Conservation (phyloP, 371 early-diverging fungal genomes). For the Mucor circinelloides region DNA sequence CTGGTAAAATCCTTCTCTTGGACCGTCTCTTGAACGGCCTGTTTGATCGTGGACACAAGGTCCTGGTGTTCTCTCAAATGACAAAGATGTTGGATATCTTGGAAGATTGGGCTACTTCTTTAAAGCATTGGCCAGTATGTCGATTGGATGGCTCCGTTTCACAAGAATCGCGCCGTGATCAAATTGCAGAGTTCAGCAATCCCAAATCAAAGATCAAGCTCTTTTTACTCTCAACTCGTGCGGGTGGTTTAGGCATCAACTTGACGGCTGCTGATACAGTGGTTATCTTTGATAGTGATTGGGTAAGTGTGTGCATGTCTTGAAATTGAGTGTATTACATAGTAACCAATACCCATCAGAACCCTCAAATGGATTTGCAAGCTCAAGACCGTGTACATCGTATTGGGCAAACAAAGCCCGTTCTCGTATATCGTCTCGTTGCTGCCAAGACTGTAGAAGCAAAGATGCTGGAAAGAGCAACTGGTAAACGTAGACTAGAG, state of each 20-base stretch:
- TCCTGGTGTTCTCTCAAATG: constrained; percentile 95
- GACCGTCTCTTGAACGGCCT: constrained; percentile 82
- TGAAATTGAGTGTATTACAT: background rate
- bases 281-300: constrained; percentile 91
- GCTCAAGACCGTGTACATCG: constrained; percentile 98
- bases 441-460: constrained; percentile 87
- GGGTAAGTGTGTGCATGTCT: constrained; percentile 58
- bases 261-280: constrained; percentile 95
- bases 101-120: constrained; percentile 82
- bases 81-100: constrained; percentile 91
- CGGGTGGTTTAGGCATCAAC: constrained; percentile 97
- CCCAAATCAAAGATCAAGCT: constrained; percentile 59
- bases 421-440: constrained; percentile 88
- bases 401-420: constrained; percentile 93
- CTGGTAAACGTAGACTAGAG: constrained; percentile 87
- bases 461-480: constrained; percentile 76
- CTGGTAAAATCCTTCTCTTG: constrained; percentile 89
- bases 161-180: constrained; percentile 77
- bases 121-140: constrained; percentile 82
- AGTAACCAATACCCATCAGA: constrained; percentile 42
- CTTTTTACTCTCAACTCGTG: constrained; percentile 97
- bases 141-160: constrained; percentile 92
- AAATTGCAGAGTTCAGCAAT: constrained; percentile 72
- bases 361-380: constrained; percentile 97
- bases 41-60: constrained; percentile 81